A percentile compares a stretch with the other conserved stretches of the same genome.
These are phyloP conservation scores for Penicillium sp. DNA, from an alignment of 2,329 filamentous ascomycete genomes.

Conservation along the genomic window DNA sequence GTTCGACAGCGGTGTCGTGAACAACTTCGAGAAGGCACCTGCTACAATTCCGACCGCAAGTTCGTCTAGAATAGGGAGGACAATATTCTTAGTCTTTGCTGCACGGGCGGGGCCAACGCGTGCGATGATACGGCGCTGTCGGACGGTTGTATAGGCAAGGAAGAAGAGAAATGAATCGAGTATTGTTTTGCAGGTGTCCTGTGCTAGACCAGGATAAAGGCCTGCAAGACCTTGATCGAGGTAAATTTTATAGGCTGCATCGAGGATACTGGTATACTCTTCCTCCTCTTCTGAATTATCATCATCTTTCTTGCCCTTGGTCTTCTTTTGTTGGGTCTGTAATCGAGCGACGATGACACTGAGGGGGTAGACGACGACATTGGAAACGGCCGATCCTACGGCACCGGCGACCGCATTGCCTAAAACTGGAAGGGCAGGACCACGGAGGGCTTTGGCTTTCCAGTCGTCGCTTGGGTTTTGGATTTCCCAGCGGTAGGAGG, in stretches of 20 bases:
- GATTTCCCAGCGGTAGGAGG: constrained; percentile 44
- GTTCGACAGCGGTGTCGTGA: constrained; percentile 79
- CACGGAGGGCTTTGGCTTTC: constrained; percentile 33
- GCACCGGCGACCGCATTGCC: constrained; percentile 82
- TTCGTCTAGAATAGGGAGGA: constrained; percentile 67
- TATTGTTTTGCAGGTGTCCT: constrained; percentile 66
- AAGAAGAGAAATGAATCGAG: constrained; percentile 85
- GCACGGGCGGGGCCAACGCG: constrained; percentile 23
- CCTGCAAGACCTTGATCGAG: constrained; percentile 69
- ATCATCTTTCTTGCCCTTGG: constrained; percentile 53
- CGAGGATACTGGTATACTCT: constrained; percentile 65
- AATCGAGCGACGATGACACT: constrained; percentile 79
- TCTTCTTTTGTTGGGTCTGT: constrained; percentile 65
- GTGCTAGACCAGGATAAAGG: constrained; percentile 67
- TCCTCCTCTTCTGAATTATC: constrained; percentile 38
- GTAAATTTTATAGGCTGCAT: constrained; percentile 72
- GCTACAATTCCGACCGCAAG: constrained; percentile 69
- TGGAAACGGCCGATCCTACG: constrained; percentile 74
- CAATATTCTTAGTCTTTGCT: constrained; percentile 26
- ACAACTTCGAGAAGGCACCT: constrained; percentile 70
- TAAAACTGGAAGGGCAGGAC: constrained; percentile 65
- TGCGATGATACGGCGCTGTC: constrained; percentile 46
- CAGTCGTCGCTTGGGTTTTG: constrained; percentile 29
- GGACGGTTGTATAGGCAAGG: constrained; percentile 68
- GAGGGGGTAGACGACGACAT: constrained; percentile 76